phyloP scores from a whole-genome alignment of 1,284 basidiomycete genomes.

The Cryptococcus wingfieldii region DNA sequence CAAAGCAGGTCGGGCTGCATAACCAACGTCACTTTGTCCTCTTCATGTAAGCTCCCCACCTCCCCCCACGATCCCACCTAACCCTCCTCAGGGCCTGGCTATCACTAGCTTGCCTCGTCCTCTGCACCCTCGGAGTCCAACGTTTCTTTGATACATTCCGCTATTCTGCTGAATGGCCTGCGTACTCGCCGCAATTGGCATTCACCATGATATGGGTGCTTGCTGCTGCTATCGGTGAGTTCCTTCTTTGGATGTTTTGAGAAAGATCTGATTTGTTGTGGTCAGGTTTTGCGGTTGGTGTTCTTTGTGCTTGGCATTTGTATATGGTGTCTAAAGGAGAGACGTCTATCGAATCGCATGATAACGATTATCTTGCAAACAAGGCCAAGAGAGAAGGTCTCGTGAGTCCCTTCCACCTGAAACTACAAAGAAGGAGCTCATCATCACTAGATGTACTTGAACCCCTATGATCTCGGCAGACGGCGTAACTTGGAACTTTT shows the following conservation, averaged over 20 bases:
- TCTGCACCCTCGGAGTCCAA: conserved; percentile 58
- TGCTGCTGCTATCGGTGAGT: conserved; percentile 56
- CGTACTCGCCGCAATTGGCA: conserved; percentile 62
- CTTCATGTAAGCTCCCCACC: conserved; percentile 66
- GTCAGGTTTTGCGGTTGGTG: conserved; percentile 67
- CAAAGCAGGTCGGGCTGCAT: conserved; percentile 67
- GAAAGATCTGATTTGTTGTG: background rate
- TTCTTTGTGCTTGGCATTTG: conserved; percentile 79
- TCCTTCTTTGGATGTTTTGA: background rate
- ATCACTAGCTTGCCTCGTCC: conserved; percentile 58
- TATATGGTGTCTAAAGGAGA: conserved; percentile 72
- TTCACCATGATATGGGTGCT: conserved; percentile 78
- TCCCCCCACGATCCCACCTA: background rate
- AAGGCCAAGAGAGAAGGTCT: conserved; percentile 67
- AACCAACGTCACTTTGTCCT: conserved; percentile 95
- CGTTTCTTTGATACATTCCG: conserved; percentile 52
- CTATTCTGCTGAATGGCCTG: conserved; percentile 58
- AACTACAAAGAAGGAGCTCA: too few relatives aligned
- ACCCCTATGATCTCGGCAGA: conserved; percentile 85
- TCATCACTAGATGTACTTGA: conserved; percentile 63
- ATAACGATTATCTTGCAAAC: conserved; percentile 72
- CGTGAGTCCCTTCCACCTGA: conserved; percentile 48
- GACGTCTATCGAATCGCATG: conserved; percentile 86
- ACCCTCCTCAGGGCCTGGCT: conserved; percentile 63
- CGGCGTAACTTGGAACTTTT: conserved; percentile 72